Evolutionary conservation across 2,329 filamentous ascomycete species (phyloP), one percentile per base, ranked within the genome.

Genomic region (Raffaelea albimanens): DNA sequence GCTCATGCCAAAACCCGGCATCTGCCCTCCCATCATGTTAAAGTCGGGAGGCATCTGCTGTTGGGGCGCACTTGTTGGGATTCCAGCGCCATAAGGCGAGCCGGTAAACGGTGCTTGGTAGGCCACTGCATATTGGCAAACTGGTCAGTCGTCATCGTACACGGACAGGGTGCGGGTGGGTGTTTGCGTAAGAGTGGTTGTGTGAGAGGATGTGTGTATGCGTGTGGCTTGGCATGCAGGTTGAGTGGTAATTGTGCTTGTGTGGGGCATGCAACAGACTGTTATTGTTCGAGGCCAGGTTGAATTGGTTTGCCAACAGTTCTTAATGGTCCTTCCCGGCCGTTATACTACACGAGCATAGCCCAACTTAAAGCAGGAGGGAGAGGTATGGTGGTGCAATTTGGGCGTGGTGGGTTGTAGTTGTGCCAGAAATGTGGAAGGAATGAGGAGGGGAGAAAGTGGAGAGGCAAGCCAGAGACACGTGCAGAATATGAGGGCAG

Each of bases 51-150:
- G 65, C 51, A 68, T 61, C 50, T 70, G 70, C 55, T 65, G 67
- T 54, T 76, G 76, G 9, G 70, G 70, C 40, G 65, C 67, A 53
- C 69, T 68, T 34, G 73, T 66, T 43, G 73, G 68, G 57, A 76
- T 64, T 54, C 71, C 68, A 56, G 72, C 64, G 51, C 73, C 75
- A 57, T 81, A 82, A 5, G 77, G 72, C 33, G 74, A 72, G 56
- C 67, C 70, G 21, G 75, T 71, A 55, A 77, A 82, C 45, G 78
- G 76, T 38, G 76, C 67, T 53, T 78, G 79, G 53, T 74, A 80
- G 55, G 73, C 63, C 70, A 80, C 76, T 78, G 60, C 50, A 31
- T 16, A 13, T 18, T 21, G 20, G 25, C 38, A 22, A 16, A 5
- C 7, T 10, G 14, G 51, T 55, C 43, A 58, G 51, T 43, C 41